A percentile compares a stretch with the other conserved stretches of the same genome.
These are phyloP conservation scores for Fomitopsis palustris DNA, from an alignment of 1,284 basidiomycete species.

Conservation along the genomic window DNA sequence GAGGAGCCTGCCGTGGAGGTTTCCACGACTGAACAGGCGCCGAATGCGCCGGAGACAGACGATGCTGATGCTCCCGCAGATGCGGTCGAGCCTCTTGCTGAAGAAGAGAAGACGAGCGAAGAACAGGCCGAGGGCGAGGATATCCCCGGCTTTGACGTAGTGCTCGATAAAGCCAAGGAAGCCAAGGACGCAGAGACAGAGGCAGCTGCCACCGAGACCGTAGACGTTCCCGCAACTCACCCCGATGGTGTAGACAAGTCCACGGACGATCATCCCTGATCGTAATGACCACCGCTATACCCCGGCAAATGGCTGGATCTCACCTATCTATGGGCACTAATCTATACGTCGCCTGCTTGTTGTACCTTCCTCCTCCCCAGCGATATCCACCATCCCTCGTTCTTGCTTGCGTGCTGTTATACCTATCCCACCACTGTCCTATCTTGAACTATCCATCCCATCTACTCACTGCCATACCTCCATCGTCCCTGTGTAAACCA, in stretches of 20 bases:
- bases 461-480: neutral
- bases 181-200: neutral
- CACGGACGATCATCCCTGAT: neutral
- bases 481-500: neutral
- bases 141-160: slow-evolving; percentile 16
- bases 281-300: neutral
- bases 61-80: neutral
- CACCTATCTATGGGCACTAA: slow-evolving; percentile 2
- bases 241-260: neutral
- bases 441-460: neutral
- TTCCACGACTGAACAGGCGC: neutral
- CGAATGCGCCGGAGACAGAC: neutral
- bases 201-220: neutral
- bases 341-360: slow-evolving; percentile 4
- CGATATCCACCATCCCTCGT: neutral
- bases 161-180: neutral
- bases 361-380: neutral
- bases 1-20: slow-evolving; percentile 1
- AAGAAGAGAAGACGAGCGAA: neutral
- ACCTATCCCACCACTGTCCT: neutral
- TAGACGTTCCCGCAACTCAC: neutral
- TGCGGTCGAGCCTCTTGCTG: neutral
- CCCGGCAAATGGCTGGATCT: neutral
- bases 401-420: neutral
- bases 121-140: slow-evolving; percentile 10